Evolutionary conservation across 2,329 filamentous ascomycete species (phyloP).

Genomic region (Dactylellina cionopaga): DNA sequence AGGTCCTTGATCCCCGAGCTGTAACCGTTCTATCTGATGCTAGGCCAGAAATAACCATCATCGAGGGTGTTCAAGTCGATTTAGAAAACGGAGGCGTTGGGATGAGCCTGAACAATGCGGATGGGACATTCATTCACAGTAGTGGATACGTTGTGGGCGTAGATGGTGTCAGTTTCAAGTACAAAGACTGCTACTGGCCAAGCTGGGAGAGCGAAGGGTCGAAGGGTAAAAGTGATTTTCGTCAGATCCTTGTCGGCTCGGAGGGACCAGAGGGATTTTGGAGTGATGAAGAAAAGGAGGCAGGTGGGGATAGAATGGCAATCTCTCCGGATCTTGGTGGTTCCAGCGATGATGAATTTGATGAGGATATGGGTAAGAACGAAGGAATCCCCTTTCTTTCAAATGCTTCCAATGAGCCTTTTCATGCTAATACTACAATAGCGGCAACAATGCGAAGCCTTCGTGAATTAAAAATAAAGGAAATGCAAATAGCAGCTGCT

Average conservation of each 20-base stretch:
- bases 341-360: neutral
- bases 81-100: conserved; percentile 9
- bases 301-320: neutral
- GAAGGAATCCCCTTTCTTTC: no score
- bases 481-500: neutral
- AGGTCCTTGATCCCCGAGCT: conserved; percentile 6
- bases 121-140: conserved; percentile 25
- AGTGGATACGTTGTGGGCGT: conserved; percentile 35
- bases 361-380: conserved; percentile 6
- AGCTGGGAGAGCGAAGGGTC: conserved; percentile 10
- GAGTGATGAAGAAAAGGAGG: neutral
- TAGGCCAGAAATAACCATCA: conserved; percentile 23
- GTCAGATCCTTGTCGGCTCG: neutral
- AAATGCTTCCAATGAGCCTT: no score
- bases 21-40: conserved; percentile 24
- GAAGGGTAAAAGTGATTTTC: neutral
- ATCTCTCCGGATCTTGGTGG: neutral
- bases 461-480: neutral
- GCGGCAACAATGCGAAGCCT: neutral
- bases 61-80: conserved; percentile 16
- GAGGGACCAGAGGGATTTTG: conserved; percentile 16
- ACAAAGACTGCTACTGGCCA: conserved; percentile 29
- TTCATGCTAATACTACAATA: no score
- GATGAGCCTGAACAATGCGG: conserved; percentile 2
- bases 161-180: conserved; percentile 10